Evolutionary conservation across 2,329 filamentous ascomycete genomes (phyloP), one percentile per base, ranked within the genome.

Genomic region (Fonsecaea multimorphosa): DNA sequence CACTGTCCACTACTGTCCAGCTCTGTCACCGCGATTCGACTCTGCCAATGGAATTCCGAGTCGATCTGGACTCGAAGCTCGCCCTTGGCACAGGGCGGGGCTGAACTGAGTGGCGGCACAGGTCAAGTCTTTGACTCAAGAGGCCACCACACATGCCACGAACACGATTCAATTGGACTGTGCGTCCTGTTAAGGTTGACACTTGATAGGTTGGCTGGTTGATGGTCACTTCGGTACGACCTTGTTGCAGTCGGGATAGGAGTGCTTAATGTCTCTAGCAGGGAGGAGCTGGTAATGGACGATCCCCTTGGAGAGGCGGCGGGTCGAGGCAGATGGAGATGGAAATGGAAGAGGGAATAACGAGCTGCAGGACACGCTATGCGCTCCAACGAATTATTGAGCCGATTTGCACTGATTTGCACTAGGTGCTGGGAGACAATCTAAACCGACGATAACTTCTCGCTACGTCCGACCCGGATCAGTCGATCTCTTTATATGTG

Each of bases 401-500:
- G 44, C 44, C 44, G 44, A 24, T 12, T 11, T 24, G 44, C 44
- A 24, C 44, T 49, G 44, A 24, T 12, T 11, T 24, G 44, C 44
- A 24, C 44, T 49, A 49, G 44, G n/a, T n/a, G n/a, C 38, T 40
- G 11, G 16, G 22, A 27, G 31, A 52, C 24, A 46, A 60, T 60
- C 57, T 38, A 19, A 24, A 58, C 40, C 19, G 44, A 49, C 19
- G 19, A 52, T 51, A 34, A 52, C n/a, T 54, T 51, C 58, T 54
- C 44, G 63, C 55, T 44, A 65, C 66, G 52, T 52, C 56, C 40
- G 36, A 40, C 58, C 46, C 46, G 61, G 58, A 36, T 57, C 65
- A 58, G 29, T 60, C 31, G 53, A 19, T 38, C 31, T 29, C 49
- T 54, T 53, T 68, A 62, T 68, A 68, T 68, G 64, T 61, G 44